phyloP scores from a whole-genome alignment of 208 protist species.

The Crithidia sp. region DNA sequence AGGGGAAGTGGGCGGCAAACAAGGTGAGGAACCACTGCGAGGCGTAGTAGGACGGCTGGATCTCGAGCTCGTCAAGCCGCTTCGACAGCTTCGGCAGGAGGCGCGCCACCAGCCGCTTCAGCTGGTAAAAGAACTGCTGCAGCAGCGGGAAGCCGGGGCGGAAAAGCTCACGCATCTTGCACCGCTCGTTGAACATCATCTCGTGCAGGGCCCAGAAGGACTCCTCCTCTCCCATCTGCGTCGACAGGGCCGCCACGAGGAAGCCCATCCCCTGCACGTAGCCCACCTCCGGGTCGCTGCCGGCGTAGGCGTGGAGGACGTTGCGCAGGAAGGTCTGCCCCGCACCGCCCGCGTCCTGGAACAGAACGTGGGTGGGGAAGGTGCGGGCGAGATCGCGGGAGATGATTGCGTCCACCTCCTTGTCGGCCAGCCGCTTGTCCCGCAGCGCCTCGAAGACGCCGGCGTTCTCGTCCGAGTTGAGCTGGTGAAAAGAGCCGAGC shows the following conservation, averaged over 20 bases:
- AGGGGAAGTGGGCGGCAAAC: conserved; percentile 91
- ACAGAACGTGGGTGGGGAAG: conserved; percentile 91
- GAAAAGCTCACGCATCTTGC: conserved; percentile 89
- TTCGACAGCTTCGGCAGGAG: conserved; percentile 79
- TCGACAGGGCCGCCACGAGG: conserved; percentile 86
- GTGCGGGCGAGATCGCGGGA: conserved; percentile 85
- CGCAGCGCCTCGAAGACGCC: conserved; percentile 77
- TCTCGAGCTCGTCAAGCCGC: conserved; percentile 71
- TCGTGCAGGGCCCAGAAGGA: conserved; percentile 91
- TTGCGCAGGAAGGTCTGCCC: conserved; percentile 89
- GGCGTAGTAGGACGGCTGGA: conserved; percentile 90
- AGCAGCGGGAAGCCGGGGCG: conserved; percentile 89
- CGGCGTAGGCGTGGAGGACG: conserved; percentile 92
- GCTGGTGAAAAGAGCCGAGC: conserved; percentile 71
- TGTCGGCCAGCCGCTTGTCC: conserved; percentile 67
- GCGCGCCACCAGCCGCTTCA: conserved; percentile 77
- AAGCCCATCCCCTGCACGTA: conserved; percentile 96
- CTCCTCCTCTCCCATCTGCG: conserved; percentile 92
- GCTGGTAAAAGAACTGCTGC: conserved; percentile 90
- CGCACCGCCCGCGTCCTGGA: conserved; percentile 78
- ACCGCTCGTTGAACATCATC: conserved; percentile 87
- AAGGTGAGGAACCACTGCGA: conserved; percentile 95
- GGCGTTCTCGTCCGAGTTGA: conserved; percentile 68
- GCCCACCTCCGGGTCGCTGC: conserved; percentile 90
- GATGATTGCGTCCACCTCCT: conserved; percentile 71